Evolutionary conservation across 1,284 basidiomycete species (phyloP).

Genomic region (Pterula multifida): DNA sequence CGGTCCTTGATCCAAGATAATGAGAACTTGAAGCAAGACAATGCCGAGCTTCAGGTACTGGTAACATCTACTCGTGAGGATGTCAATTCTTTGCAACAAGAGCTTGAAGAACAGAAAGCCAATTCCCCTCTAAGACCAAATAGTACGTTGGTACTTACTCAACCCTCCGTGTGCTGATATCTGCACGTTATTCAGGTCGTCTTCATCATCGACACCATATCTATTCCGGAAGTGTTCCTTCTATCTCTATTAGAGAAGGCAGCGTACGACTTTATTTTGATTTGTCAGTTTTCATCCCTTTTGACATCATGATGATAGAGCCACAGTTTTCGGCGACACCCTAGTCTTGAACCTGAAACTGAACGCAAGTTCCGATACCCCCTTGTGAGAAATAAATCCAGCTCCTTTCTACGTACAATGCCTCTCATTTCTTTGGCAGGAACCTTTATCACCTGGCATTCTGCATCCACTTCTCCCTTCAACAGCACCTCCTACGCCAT

Average conservation of each 20-base stretch:
- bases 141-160: conserved; percentile 19
- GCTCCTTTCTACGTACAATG: neutral
- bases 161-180: neutral
- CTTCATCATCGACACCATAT: conserved; percentile 22
- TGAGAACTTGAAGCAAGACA: conserved; percentile 70
- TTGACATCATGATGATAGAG: neutral
- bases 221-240: conserved; percentile 28
- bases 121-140: conserved; percentile 26
- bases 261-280: conserved; percentile 6
- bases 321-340: conserved; percentile 1
- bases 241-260: conserved; percentile 24
- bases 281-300: neutral
- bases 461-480: neutral
- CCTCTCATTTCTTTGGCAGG: neutral
- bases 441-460: neutral
- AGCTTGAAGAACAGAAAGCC: conserved; percentile 60
- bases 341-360: conserved; percentile 7
- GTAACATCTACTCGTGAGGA: conserved; percentile 73
- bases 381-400: neutral
- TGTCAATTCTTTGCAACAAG: conserved; percentile 52
- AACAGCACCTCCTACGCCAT: neutral
- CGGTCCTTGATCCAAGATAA: conserved; percentile 79
- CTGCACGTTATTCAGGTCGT: neutral
- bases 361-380: neutral
- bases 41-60: conserved; percentile 63